Conservation (phyloP, 2,329 filamentous ascomycete species). For the Xylaria sp. region DNA sequence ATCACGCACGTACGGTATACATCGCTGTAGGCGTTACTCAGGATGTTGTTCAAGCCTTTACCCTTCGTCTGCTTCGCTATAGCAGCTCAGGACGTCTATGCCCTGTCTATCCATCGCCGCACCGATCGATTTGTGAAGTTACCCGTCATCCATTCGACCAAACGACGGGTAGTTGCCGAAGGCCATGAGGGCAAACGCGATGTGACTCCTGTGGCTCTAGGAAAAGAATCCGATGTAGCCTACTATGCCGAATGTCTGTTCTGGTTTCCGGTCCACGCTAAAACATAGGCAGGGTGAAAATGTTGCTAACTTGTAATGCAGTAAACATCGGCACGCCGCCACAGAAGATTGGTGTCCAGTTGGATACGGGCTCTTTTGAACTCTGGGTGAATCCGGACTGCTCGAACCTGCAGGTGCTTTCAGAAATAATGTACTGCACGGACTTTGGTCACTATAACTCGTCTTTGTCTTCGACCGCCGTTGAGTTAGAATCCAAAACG, state of each 20-base stretch:
- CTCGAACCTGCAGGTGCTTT: constrained; percentile 36
- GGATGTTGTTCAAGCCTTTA: constrained; percentile 15
- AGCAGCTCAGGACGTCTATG: constrained; percentile 21
- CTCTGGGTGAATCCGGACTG: constrained; percentile 59
- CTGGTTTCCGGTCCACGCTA: not conserved
- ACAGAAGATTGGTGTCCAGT: constrained; percentile 48
- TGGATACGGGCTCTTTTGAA: constrained; percentile 57
- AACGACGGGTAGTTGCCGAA: constrained; percentile 34
- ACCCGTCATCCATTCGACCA: constrained; percentile 41
- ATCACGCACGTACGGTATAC: not conserved
- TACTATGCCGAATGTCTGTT: constrained; percentile 46
- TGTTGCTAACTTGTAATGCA: constrained; percentile 23
- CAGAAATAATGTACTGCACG: constrained; percentile 35
- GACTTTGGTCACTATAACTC: constrained; percentile 42
- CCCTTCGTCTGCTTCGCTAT: constrained; percentile 22
- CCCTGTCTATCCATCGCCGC: constrained; percentile 25
- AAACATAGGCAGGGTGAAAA: not conserved
- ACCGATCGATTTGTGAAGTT: constrained; percentile 38
- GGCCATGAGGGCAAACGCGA: constrained; percentile 35
- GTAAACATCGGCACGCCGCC: constrained; percentile 50
- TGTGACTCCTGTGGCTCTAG: constrained; percentile 39
- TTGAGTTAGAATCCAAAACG: constrained; percentile 33
- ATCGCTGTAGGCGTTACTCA: not conserved
- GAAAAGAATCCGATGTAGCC: constrained; percentile 48
- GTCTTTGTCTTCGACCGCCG: constrained; percentile 37